These are phyloP conservation scores for Tilletia caries DNA, from an alignment of 1,284 basidiomycete species.

Conservation along the genomic window DNA sequence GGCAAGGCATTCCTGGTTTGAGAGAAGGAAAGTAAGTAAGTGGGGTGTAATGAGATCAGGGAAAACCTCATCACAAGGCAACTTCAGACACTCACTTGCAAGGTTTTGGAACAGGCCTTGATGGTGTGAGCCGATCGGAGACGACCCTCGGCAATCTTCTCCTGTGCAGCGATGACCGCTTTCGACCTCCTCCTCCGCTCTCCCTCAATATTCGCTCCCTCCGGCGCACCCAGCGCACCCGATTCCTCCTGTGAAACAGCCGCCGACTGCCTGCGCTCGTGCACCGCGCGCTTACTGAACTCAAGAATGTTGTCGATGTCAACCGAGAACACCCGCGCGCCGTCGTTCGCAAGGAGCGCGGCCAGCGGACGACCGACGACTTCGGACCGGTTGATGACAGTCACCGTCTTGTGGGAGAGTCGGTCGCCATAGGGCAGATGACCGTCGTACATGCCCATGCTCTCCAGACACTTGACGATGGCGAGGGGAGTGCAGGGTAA, in stretches of 20 bases:
- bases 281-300: constrained; percentile 51
- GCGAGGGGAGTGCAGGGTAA: constrained; percentile 95
- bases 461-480: constrained; percentile 86
- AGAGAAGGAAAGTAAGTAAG: constrained; percentile 16
- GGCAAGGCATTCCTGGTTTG: constrained; percentile 38
- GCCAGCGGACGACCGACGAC: constrained; percentile 93
- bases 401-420: constrained; percentile 86
- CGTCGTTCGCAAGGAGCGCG: constrained; percentile 89
- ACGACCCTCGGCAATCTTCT: constrained; percentile 56
- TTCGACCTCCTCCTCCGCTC: constrained; percentile 25
- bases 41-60: no score
- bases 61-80: not conserved
- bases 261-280: not conserved
- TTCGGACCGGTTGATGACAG: constrained; percentile 94
- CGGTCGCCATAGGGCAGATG: constrained; percentile 89
- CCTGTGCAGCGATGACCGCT: constrained; percentile 58
- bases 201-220: constrained; percentile 15
- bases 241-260: not conserved
- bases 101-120: constrained; percentile 23
- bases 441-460: constrained; percentile 85
- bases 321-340: constrained; percentile 87
- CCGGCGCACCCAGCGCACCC: not conserved
- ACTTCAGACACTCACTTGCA: constrained; percentile 61
- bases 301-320: constrained; percentile 88
- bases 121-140: constrained; percentile 72